phyloP scores from a whole-genome alignment of 495 filamentous ascomycete species.

The Sporormia fimetaria region DNA sequence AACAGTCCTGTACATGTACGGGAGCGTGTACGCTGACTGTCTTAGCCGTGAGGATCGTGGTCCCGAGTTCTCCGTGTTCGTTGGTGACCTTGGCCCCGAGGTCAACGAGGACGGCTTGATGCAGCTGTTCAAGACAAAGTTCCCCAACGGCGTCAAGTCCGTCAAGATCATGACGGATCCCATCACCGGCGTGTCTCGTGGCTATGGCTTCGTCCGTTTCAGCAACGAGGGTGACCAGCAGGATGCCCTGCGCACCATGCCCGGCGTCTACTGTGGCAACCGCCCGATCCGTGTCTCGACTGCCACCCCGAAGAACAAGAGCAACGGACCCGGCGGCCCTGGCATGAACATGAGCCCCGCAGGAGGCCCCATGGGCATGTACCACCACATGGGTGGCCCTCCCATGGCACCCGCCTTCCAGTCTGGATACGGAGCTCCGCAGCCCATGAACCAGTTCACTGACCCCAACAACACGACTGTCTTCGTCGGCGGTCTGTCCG shows the following conservation, averaged over 20 bases:
- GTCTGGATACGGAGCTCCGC: constrained; percentile 58
- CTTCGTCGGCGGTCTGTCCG: constrained; percentile 93
- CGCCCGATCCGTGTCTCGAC: constrained; percentile 98
- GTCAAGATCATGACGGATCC: constrained; percentile 99
- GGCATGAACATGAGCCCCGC: constrained; percentile 29
- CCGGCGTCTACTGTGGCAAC: constrained; percentile 98
- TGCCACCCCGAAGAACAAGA: constrained; percentile 92
- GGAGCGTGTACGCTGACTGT: background rate
- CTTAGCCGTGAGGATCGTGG: constrained; percentile 81
- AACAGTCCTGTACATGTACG: constrained; percentile 1
- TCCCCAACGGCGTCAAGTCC: constrained; percentile 92
- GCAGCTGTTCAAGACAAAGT: constrained; percentile 90
- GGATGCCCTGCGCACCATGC: constrained; percentile 91
- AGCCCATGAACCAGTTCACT: constrained; percentile 99
- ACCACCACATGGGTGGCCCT: constrained; percentile 63
- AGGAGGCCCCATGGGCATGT: constrained; percentile 39
- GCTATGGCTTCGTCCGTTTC: constrained; percentile 97
- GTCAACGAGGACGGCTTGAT: constrained; percentile 98
- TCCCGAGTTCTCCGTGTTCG: constrained; percentile 93
- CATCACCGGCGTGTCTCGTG: constrained; percentile 92
- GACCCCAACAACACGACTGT: constrained; percentile 99
- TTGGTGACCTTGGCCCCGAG: constrained; percentile 93
- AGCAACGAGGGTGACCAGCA: constrained; percentile 90
- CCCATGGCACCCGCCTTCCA: constrained; percentile 68
- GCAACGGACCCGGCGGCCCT: constrained; percentile 46